These are phyloP conservation scores for Ganoderma sinense DNA, from an alignment of 1,284 basidiomycete species.

Conservation along the genomic window DNA sequence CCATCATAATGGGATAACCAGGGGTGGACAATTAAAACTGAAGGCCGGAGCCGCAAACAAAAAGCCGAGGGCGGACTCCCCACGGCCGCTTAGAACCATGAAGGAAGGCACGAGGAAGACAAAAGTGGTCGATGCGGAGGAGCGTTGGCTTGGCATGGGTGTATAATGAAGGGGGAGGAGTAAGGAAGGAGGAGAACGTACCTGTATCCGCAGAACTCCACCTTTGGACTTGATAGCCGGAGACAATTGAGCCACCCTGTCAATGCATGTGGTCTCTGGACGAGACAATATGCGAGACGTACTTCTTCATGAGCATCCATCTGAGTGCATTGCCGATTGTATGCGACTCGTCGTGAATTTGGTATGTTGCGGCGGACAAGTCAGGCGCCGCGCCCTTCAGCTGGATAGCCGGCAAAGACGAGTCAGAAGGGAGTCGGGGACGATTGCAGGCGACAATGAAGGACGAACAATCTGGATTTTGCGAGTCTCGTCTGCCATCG, in stretches of 20 bases:
- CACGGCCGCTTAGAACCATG: conserved; percentile 6
- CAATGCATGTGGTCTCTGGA: conserved; percentile 12
- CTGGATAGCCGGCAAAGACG: conserved; percentile 42
- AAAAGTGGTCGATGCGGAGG: conserved; percentile 9
- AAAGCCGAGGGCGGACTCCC: conserved; percentile 5
- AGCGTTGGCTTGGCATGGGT: conserved; percentile 10
- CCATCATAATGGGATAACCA: conserved; percentile 5
- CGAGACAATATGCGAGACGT: conserved; percentile 37
- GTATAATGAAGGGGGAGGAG: not conserved
- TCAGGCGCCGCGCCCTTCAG: conserved; percentile 83
- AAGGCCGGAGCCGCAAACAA: not conserved
- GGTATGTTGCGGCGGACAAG: conserved; percentile 91
- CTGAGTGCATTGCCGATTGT: conserved; percentile 94
- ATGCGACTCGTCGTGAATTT: conserved; percentile 93
- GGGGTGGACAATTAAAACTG: conserved; percentile 9
- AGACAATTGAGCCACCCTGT: conserved; percentile 11
- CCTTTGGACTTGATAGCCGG: conserved; percentile 78
- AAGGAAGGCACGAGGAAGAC: conserved; percentile 1
- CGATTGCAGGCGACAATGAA: conserved; percentile 12
- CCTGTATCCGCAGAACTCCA: conserved; percentile 99
- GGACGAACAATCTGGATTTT: conserved; percentile 64
- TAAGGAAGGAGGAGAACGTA: conserved; percentile 37
- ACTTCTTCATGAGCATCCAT: conserved; percentile 99
- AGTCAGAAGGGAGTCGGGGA: conserved; percentile 3
- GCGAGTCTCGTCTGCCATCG: conserved; percentile 56